These are phyloP conservation scores for Yamadazyma sp. DNA, from an alignment of 805 yeast genomes.

Conservation along the genomic window DNA sequence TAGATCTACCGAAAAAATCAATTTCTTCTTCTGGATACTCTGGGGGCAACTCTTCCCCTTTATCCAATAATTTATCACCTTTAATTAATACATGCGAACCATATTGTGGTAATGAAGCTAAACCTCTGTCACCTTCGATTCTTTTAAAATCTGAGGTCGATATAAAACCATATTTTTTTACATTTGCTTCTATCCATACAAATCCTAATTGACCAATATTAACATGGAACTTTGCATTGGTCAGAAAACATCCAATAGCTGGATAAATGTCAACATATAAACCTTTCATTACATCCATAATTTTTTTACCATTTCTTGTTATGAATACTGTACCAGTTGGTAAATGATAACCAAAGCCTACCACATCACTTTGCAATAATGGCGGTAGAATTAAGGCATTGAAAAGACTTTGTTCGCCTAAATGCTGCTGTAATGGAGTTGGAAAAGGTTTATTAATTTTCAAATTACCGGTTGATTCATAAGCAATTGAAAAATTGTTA, in stretches of 20 bases:
- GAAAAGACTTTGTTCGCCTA: constrained; percentile 35
- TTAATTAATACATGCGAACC: constrained; percentile 30
- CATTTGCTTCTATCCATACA: constrained; percentile 51
- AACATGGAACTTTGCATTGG: constrained; percentile 40
- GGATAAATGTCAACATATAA: constrained; percentile 51
- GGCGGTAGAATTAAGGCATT: constrained; percentile 51
- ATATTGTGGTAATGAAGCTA: constrained; percentile 39
- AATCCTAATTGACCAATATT: constrained; percentile 43
- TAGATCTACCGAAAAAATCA: constrained; percentile 54
- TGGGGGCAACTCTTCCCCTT: constrained; percentile 74
- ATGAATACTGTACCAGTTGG: constrained; percentile 48
- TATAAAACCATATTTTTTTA: constrained; percentile 54
- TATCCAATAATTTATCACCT: constrained; percentile 57
- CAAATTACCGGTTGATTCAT: constrained; percentile 70
- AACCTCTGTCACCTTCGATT: constrained; percentile 36
- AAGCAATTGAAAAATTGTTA: constrained; percentile 64
- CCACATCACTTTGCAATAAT: constrained; percentile 49
- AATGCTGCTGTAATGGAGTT: constrained; percentile 42
- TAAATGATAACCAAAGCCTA: constrained; percentile 53
- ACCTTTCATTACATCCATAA: constrained; percentile 49
- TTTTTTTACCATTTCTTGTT: constrained; percentile 54
- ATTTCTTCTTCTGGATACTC: constrained; percentile 61
- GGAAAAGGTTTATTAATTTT: constrained; percentile 64
- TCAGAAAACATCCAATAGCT: constrained; percentile 49
- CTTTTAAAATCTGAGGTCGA: constrained; percentile 41